Evolutionary conservation across 805 yeast species (phyloP), one percentile per base, ranked within the genome.

Genomic region (Ogataea sp.): DNA sequence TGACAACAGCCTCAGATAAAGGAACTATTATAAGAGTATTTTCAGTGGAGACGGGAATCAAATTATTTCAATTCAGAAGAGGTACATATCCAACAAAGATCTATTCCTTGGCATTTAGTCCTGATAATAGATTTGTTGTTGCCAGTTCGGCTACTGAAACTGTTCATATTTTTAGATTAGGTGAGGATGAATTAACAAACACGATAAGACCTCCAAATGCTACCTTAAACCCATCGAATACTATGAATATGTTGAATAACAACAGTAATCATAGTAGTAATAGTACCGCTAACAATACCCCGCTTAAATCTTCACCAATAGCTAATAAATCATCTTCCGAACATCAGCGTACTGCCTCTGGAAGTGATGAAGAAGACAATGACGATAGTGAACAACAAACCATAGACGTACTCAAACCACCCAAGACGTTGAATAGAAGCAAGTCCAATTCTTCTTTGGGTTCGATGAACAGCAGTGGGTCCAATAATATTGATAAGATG

Each of bases 81-180:
- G 96, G 96, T 2, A 80, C 93, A 2, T 90, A 90, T 55, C 94
- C 94, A 2, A 83, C 97, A 2, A 78, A 72, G 51, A 86, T 93
- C 11, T 82, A 79, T 55, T 83, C 95, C 4, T 67, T 93, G 44
- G 73, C 80, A 15, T 93, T 93, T 62, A 83, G 93, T 48, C 71
- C 72, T 15, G 85, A 85, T 47, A 81, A 86, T 47, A 70, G 68
- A 38, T 79, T 82, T 53, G 70, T 93, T 28, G 76, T 87, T 18
- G 97, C 90, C 4, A 79, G 93, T 20, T 82, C 95, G 21, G 83
- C 96, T 0, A 86, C 95, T 16, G 94, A 84, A 41, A 93, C 98
- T 0, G 95, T 93, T 15, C 98, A 93, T 57, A 78, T 93, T 20
- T 93, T 90, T 68, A 72, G 88, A 42, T 60, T 89, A 39, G 83